A percentile compares a stretch with the other conserved stretches of the same genome.
phyloP scores from a whole-genome alignment of 1,139 yeast species.

The Suhomyces kunorum region DNA sequence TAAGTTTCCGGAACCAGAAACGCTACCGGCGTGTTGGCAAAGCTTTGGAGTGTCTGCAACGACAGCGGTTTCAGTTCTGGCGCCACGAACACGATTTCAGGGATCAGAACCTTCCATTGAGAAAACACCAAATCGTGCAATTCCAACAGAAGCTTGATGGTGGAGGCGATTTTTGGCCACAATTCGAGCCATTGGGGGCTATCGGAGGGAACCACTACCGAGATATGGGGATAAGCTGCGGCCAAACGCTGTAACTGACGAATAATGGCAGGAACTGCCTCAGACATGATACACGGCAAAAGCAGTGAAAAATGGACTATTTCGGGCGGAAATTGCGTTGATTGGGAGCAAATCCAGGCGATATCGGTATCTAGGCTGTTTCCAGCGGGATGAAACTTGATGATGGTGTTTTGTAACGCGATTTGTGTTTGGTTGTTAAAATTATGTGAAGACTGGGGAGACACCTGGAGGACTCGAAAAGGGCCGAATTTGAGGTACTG shows the following conservation, averaged over 20 bases:
- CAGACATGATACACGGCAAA: not conserved
- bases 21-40: not conserved
- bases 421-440: no score
- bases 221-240: not conserved
- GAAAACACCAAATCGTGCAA: not conserved
- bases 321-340: not conserved
- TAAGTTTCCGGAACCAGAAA: not conserved
- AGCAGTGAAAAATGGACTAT: conserved; percentile 2
- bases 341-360: not conserved
- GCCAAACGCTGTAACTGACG: not conserved
- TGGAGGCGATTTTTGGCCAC: not conserved
- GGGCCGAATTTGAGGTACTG: not conserved
- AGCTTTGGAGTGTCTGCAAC: not conserved
- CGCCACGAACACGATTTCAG: conserved; percentile 2
- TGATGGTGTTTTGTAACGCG: conserved; percentile 3
- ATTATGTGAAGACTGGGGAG: no score
- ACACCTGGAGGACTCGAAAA: not conserved
- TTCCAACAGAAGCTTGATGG: conserved; percentile 2
- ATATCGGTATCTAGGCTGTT: not conserved
- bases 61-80: not conserved
- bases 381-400: not conserved
- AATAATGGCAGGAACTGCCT: not conserved
- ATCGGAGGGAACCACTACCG: conserved; percentile 3
- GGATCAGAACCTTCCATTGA: conserved; percentile 2
- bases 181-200: conserved; percentile 1